These are phyloP conservation scores for Lobosporangium transversale DNA, from an alignment of 192 early-diverging fungal genomes.

Conservation along the genomic window DNA sequence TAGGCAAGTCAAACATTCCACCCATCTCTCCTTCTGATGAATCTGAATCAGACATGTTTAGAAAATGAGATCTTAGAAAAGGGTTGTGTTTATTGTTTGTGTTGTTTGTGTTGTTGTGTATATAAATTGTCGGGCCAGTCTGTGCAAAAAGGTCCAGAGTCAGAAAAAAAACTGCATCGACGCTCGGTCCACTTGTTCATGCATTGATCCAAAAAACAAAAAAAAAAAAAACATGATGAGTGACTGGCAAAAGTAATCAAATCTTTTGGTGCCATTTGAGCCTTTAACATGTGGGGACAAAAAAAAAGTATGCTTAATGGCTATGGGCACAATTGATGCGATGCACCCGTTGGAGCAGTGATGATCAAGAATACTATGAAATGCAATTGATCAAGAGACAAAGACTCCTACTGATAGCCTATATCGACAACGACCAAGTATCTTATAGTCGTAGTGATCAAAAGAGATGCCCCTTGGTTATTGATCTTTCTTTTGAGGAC, in stretches of 20 bases:
- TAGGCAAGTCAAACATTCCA: constrained; percentile 40
- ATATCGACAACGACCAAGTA: too few relatives aligned
- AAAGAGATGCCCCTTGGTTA: too few relatives aligned
- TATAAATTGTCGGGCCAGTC: background rate
- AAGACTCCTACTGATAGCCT: too few relatives aligned
- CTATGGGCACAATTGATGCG: too few relatives aligned
- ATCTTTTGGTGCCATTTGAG: background rate
- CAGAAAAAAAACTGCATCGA: background rate
- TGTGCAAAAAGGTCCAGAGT: constrained; percentile 7
- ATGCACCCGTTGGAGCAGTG: too few relatives aligned
- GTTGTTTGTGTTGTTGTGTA: background rate
- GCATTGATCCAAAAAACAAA: too few relatives aligned
- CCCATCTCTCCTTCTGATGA: constrained; percentile 52
- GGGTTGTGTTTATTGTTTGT: background rate
- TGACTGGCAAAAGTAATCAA: constrained; percentile 4
- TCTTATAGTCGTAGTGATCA: too few relatives aligned
- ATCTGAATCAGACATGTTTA: constrained; percentile 26
- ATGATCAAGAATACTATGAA: too few relatives aligned
- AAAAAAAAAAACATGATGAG: background rate
- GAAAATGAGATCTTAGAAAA: background rate
- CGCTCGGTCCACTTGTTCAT: background rate
- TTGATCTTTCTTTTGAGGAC: too few relatives aligned
- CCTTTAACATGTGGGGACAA: too few relatives aligned
- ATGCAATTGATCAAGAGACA: too few relatives aligned
- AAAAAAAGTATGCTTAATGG: too few relatives aligned